Evolutionary conservation across 192 early-diverging fungal genomes (phyloP).

Genomic region (Backusella tarrabulga): DNA sequence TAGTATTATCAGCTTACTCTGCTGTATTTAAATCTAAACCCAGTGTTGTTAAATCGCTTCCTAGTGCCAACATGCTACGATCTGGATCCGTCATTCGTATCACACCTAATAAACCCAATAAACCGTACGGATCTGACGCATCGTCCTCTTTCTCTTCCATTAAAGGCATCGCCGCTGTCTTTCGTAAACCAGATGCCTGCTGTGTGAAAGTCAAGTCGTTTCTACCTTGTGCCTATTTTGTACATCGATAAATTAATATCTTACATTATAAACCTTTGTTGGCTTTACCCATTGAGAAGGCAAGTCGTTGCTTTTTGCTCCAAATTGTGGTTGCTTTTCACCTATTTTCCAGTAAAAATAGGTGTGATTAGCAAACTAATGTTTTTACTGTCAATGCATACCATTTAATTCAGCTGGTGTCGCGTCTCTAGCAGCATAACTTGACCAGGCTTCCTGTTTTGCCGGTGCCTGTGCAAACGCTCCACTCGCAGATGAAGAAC

Average conservation of each 20-base stretch:
- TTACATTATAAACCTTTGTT: too few species aligned
- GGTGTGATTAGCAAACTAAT: neutral
- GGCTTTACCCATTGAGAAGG: neutral
- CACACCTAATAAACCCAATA: conserved; percentile 82
- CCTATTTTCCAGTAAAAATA: neutral
- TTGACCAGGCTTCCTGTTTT: neutral
- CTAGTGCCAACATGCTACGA: conserved; percentile 77
- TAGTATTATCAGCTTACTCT: conserved; percentile 36
- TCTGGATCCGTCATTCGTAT: conserved; percentile 78
- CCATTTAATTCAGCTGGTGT: neutral
- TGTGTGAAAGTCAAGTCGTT: conserved; percentile 1
- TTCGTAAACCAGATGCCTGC: conserved; percentile 5
- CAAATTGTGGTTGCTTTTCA: neutral
- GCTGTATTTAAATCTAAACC: conserved; percentile 72
- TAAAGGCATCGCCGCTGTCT: neutral
- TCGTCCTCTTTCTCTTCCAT: neutral
- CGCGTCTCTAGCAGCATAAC: neutral
- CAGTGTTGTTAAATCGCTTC: conserved; percentile 85
- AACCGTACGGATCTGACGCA: conserved; percentile 64
- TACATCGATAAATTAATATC: too few species aligned
- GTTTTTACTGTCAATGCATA: neutral
- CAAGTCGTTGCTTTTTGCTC: neutral
- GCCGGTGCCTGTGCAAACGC: neutral
- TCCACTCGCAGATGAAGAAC: neutral
- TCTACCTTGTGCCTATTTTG: neutral